Evolutionary conservation across 164 flowering plant species (phyloP), one percentile per base, ranked within the genome.

Genomic region (grape (Vitis vinifera)): DNA sequence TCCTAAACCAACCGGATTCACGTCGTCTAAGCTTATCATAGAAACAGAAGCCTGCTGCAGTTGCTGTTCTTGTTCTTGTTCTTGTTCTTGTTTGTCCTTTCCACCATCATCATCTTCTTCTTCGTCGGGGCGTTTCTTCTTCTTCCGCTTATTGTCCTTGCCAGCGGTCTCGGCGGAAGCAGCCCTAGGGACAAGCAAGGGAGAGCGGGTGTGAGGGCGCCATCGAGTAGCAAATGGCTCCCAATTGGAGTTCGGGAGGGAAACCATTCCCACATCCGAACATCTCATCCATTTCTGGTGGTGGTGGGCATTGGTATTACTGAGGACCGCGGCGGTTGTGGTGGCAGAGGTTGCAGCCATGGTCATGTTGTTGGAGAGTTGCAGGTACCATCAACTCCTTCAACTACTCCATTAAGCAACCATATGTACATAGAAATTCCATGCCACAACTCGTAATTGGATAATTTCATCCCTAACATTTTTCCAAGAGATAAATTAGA

Each of bases 1-100:
- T n/a, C 99, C 99, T 31, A 93, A 76, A 0, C 98, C 98, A 9
- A 95, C 98, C 10, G 99, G 99, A 61, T 92, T 92, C 61, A 94
- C 97, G 11, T 85, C 90, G 30, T 85, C 91, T 59, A 87, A 53
- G 23, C 75, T 83, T 44, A 85, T 70, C 71, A 68, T 58, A 29
- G 81, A 69, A 30, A 65, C 62, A 3, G 72, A 37, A 37, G 44
- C 44, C 7, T 37, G 68, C 60, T 30, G 61, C 70, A 66, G 68
- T 17, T 31, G 71, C 50, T 65, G 71, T 60, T 61, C 47, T 9
- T 59, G 74, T 17, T 55, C 5, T 9, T 59, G 74, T 17, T 55
- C 5, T 55, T n/a, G 27, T 27, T 15, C 69, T 3, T n/a, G 51
- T 5, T 29, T 16, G 49, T 52, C 68, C 7, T 52, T 17, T 2